phyloP scores from a whole-genome alignment of 352 stramenopile species.

The Globisporangium radiosum region DNA sequence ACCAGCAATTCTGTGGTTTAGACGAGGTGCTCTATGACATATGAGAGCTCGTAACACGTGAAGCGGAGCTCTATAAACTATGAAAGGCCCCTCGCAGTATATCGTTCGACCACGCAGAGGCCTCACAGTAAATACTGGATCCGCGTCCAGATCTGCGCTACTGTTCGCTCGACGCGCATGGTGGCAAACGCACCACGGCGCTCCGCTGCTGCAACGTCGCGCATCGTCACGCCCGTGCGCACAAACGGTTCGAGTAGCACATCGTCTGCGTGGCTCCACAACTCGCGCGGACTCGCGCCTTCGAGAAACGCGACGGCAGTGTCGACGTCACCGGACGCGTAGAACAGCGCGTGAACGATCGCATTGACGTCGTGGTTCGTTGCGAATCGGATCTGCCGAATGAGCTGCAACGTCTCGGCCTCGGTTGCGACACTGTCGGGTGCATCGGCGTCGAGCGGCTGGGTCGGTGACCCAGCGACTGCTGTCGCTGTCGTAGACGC shows the following conservation, averaged over 20 bases:
- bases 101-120: not conserved
- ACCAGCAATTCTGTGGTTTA: too few species aligned
- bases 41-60: not conserved
- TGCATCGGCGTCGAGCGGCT: not conserved
- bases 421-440: constrained; percentile 1
- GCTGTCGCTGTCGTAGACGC: not conserved
- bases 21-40: too few species aligned
- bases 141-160: constrained; percentile 39
- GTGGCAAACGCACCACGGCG: constrained; percentile 24
- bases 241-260: constrained; percentile 30
- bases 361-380: constrained; percentile 19
- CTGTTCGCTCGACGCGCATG: constrained; percentile 31
- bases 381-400: constrained; percentile 27
- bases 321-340: constrained; percentile 23
- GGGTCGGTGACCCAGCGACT: not conserved
- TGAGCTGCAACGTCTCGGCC: constrained; percentile 20
- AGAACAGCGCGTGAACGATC: constrained; percentile 39
- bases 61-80: not conserved
- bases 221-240: not conserved
- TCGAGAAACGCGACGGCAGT: constrained; percentile 29
- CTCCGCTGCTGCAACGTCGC: constrained; percentile 19
- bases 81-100: too few species aligned
- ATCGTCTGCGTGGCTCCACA: constrained; percentile 52
- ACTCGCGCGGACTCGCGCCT: constrained; percentile 18
- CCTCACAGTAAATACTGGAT: constrained; percentile 59